phyloP scores from a whole-genome alignment of 1,284 basidiomycete species.

The Malassezia furfur region DNA sequence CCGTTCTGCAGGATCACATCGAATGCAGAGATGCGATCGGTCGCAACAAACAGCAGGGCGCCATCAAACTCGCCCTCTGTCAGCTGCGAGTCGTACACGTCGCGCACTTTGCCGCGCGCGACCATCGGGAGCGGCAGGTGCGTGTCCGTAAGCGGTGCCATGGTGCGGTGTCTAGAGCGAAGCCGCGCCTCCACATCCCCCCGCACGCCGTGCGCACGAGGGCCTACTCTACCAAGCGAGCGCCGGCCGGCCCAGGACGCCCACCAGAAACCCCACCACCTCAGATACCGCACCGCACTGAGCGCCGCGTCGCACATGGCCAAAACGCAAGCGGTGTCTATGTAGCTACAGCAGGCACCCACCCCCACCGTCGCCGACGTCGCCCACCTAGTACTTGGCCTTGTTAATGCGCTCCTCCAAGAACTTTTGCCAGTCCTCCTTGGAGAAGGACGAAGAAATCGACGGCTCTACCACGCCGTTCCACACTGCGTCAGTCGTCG shows the following conservation, averaged over 20 bases:
- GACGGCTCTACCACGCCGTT: conserved; percentile 65
- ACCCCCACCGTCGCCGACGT: too few species aligned
- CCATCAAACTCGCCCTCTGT: conserved; percentile 24
- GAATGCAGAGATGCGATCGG: conserved; percentile 91
- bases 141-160: conserved; percentile 28
- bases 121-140: conserved; percentile 40
- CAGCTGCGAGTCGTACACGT: conserved; percentile 43
- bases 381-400: neutral
- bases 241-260: too few species aligned
- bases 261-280: too few species aligned
- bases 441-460: conserved; percentile 72
- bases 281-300: too few species aligned
- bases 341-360: too few species aligned
- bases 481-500: conserved; percentile 18
- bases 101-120: conserved; percentile 45
- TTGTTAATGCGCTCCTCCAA: conserved; percentile 58
- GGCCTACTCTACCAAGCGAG: too few species aligned
- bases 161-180: neutral
- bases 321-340: too few species aligned
- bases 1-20: conserved; percentile 65
- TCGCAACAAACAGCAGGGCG: conserved; percentile 73
- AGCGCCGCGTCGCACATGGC: too few species aligned
- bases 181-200: too few species aligned
- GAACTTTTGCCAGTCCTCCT: conserved; percentile 75
- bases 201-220: too few species aligned